These are phyloP conservation scores for Zalaria sp. DNA, from an alignment of 2,329 filamentous ascomycete species.

Conservation along the genomic window DNA sequence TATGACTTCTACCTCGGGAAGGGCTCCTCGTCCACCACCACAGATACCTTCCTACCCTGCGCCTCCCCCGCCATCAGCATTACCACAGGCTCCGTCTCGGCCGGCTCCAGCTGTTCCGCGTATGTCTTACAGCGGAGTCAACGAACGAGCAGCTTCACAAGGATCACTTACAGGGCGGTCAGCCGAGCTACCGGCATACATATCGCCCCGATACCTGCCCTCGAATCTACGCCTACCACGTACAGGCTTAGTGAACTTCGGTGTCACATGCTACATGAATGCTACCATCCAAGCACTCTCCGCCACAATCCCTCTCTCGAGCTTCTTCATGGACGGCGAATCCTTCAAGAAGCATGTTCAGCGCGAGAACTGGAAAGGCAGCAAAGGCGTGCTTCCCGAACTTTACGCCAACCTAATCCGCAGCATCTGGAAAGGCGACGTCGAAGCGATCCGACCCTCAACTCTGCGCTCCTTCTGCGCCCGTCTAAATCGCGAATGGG, in stretches of 20 bases:
- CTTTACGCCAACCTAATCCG: slow-evolving; percentile 47
- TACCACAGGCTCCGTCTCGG: slow-evolving; percentile 42
- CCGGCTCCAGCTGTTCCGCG: slow-evolving; percentile 42
- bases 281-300: slow-evolving; percentile 75
- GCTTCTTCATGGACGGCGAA: slow-evolving; percentile 46
- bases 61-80: slow-evolving; percentile 23
- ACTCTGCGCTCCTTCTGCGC: slow-evolving; percentile 47
- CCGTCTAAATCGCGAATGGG: slow-evolving; percentile 52
- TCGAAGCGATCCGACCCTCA: slow-evolving; percentile 28
- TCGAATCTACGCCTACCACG: slow-evolving; percentile 36
- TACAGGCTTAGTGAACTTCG: slow-evolving; percentile 68
- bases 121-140: slow-evolving; percentile 68
- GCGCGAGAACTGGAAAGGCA: slow-evolving; percentile 50
- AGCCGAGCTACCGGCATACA: slow-evolving; percentile 26
- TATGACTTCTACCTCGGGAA: slow-evolving; percentile 23
- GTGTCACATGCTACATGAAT: slow-evolving; percentile 84
- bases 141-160: slow-evolving; percentile 36
- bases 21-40: slow-evolving; percentile 19
- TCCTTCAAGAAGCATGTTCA: slow-evolving; percentile 46
- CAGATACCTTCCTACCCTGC: slow-evolving; percentile 16
- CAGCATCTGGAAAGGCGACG: slow-evolving; percentile 48
- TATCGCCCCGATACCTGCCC: slow-evolving; percentile 29
- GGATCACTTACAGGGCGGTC: slow-evolving; percentile 17
- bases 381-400: slow-evolving; percentile 46
- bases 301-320: slow-evolving; percentile 49